A percentile compares a stretch with the other conserved stretches of the same genome.
Evolutionary conservation across 2,329 filamentous ascomycete species (phyloP).

Genomic region (Stachybotrys chlorohalonatus): DNA sequence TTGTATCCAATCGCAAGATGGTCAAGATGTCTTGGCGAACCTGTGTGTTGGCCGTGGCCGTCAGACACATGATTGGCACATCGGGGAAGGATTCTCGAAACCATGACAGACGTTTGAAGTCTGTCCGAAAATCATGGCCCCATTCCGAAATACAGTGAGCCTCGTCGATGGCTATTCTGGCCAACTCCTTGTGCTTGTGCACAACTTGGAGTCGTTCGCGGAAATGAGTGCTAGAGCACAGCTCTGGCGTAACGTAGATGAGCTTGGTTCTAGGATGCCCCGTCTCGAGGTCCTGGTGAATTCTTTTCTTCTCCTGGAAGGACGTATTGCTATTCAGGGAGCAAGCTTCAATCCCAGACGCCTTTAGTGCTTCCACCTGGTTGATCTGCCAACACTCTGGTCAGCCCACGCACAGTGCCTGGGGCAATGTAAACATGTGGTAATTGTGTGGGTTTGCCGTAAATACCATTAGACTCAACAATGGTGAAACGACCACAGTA

Average conservation of each 20-base stretch:
- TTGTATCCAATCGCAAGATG: slow-evolving; percentile 58
- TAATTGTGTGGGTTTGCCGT: not conserved
- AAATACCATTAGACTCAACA: slow-evolving; percentile 79
- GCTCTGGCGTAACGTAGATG: slow-evolving; percentile 88
- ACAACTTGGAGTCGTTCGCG: slow-evolving; percentile 65
- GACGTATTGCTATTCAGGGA: slow-evolving; percentile 81
- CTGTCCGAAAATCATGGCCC: slow-evolving; percentile 94
- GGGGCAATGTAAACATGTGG: not conserved
- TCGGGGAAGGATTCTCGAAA: slow-evolving; percentile 74
- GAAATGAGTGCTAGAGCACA: slow-evolving; percentile 71
- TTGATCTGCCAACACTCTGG: slow-evolving; percentile 56
- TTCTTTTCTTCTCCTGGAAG: slow-evolving; percentile 51
- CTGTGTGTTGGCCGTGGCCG: slow-evolving; percentile 76
- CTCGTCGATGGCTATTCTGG: slow-evolving; percentile 83
- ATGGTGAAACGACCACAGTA: slow-evolving; percentile 81
- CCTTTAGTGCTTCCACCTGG: slow-evolving; percentile 73
- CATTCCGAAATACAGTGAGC: slow-evolving; percentile 97
- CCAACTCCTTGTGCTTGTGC: slow-evolving; percentile 73
- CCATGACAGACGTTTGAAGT: slow-evolving; percentile 80
- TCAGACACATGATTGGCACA: slow-evolving; percentile 87
- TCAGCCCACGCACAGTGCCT: not conserved
- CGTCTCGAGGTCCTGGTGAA: slow-evolving; percentile 74
- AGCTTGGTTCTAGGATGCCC: slow-evolving; percentile 77
- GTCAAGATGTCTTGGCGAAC: slow-evolving; percentile 77
- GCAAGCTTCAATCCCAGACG: slow-evolving; percentile 67